phyloP scores from a whole-genome alignment of 2,329 filamentous ascomycete genomes.

The Nigrospora oryzae region DNA sequence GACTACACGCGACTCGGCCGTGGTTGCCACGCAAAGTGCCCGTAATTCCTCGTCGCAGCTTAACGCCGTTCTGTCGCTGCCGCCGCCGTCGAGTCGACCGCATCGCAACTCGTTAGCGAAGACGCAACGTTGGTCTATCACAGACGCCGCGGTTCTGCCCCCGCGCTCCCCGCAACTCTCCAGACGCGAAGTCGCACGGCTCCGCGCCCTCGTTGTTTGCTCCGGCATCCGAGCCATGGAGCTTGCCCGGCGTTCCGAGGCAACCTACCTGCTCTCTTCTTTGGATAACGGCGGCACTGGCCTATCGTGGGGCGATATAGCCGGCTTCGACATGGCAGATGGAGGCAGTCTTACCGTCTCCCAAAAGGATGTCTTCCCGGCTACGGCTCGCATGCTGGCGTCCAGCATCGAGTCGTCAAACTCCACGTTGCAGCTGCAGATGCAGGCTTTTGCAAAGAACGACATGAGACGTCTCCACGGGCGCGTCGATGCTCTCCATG shows the following conservation, averaged over 20 bases:
- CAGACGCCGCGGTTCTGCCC: conserved; percentile 28
- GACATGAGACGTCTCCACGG: conserved; percentile 45
- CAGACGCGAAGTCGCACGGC: conserved; percentile 71
- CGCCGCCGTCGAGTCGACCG: conserved; percentile 5
- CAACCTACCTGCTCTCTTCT: conserved; percentile 27
- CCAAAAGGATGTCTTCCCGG: conserved; percentile 36
- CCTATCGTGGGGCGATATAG: conserved; percentile 34
- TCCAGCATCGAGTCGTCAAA: conserved; percentile 36
- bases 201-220: conserved; percentile 67
- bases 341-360: conserved; percentile 24
- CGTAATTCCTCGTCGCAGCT: conserved; percentile 25
- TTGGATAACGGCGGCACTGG: conserved; percentile 13
- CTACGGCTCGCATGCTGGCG: conserved; percentile 43
- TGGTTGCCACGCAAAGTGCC: conserved; percentile 11
- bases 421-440: conserved; percentile 49
- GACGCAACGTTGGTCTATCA: conserved; percentile 42
- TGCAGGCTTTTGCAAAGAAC: conserved; percentile 48
- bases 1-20: conserved; percentile 13
- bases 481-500: conserved; percentile 37
- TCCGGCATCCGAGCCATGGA: conserved; percentile 88
- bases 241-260: conserved; percentile 58
- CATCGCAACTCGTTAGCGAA: conserved; percentile 7
- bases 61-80: conserved; percentile 21
- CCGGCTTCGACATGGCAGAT: conserved; percentile 25
- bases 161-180: conserved; percentile 36